Evolutionary conservation across 2,329 filamentous ascomycete species (phyloP), one percentile per base, ranked within the genome.

Genomic region (Mycosphaerelloides madeirae): DNA sequence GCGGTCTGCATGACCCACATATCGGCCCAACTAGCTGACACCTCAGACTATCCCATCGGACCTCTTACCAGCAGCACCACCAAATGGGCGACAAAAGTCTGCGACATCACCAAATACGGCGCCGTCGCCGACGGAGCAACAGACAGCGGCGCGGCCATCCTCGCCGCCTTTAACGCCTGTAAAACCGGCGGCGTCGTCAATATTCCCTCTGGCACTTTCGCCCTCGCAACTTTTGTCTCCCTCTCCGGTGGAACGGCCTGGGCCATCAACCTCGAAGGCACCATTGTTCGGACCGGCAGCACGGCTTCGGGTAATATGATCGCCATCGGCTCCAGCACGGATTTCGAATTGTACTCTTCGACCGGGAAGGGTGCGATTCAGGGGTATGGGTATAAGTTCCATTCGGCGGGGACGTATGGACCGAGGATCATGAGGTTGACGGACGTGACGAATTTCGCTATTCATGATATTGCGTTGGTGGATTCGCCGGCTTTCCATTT

Each of bases 331-430:
- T 68, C 74, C 48, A 66, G 67, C 8, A 67, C 62, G 41, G 74
- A 78, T 53, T 76, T 79, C 41, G 76, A 79, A 53, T 50, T 79
- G 44, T 77, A 75, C 59, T 76, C 72, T 32, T 72, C 68, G 31
- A 77, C 68, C 3, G 73, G 71, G 12, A 66, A 68, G 46, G 76
- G 75, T 41, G 74, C 75, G 14, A 64, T 78, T 20, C 76, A 78
- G 57, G 75, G 75, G 16, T 68, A 69, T 38, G 76, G 75, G 18
- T 78, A 75, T 56, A 60, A 69, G 43, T 73, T 72, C 52, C 72
- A 77, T 12, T 32, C 63, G 28, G 37, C 54, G 19, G 68, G 68
- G 12, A 37, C 31, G 2, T 28, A 55, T 34, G 72, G 72, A 1
- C 68, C 73, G 12, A 67, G 73, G 3, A 62, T 76, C 28, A 59